phyloP scores from a whole-genome alignment of 2,329 filamentous ascomycete genomes.

The Thielaviopsis musarum region DNA sequence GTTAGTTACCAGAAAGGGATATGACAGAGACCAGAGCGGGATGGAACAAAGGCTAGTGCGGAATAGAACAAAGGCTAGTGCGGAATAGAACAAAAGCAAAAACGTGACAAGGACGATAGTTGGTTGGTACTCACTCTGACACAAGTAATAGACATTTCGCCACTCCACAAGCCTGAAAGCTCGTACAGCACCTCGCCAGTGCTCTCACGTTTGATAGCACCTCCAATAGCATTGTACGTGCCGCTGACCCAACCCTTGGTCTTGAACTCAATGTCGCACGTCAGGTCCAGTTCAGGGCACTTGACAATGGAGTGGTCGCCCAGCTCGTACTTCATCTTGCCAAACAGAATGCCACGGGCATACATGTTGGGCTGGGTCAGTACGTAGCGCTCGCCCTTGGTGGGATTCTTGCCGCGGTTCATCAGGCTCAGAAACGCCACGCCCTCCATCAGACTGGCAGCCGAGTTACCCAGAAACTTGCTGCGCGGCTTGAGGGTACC shows the following conservation, averaged over 20 bases:
- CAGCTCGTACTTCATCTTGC: constrained; percentile 99
- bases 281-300: constrained; percentile 74
- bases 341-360: constrained; percentile 86
- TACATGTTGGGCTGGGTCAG: constrained; percentile 99
- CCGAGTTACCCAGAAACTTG: constrained; percentile 91
- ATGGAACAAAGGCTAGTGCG: too few species aligned
- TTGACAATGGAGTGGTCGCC: constrained; percentile 88
- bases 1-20: not conserved
- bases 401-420: constrained; percentile 52
- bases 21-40: too few species aligned
- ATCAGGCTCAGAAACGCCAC: constrained; percentile 71
- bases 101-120: too few species aligned
- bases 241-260: constrained; percentile 95
- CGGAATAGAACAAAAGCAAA: not conserved
- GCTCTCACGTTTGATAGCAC: constrained; percentile 72
- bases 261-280: constrained; percentile 93
- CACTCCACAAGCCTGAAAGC: constrained; percentile 81
- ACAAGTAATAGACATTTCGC: constrained; percentile 86
- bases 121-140: constrained; percentile 38
- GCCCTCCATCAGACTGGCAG: constrained; percentile 95
- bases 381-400: constrained; percentile 71
- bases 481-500: constrained; percentile 88
- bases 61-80: not conserved
- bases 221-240: constrained; percentile 90
- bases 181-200: constrained; percentile 82